Percentiles rank a stretch among this genome's conserved stretches.
phyloP scores from a whole-genome alignment of 768 basidiomycete species.

The Clitopilus passeckerianus region DNA sequence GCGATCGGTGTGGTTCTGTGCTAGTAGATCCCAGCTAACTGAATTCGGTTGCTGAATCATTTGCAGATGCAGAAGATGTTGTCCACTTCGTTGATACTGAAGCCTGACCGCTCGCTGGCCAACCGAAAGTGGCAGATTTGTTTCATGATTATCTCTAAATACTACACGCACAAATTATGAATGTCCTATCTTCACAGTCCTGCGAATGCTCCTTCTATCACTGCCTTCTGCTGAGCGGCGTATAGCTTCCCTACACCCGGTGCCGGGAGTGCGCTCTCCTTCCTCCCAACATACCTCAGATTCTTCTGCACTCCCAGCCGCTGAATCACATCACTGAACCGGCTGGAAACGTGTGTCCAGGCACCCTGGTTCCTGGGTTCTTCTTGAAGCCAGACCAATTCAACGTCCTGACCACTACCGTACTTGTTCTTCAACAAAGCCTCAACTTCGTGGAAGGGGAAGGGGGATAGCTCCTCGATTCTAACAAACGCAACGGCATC shows the following conservation, averaged over 20 bases:
- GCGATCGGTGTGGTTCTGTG: too few species aligned
- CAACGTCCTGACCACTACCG: constrained; percentile 19
- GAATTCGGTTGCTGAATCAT: too few species aligned
- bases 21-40: too few species aligned
- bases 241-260: constrained; percentile 73
- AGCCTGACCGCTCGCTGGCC: too few species aligned
- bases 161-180: background rate
- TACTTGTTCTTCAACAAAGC: constrained; percentile 41
- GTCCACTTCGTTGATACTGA: too few species aligned
- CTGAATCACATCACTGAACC: constrained; percentile 50
- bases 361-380: constrained; percentile 88
- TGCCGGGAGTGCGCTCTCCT: constrained; percentile 69
- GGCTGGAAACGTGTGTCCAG: constrained; percentile 57
- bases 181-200: constrained; percentile 24
- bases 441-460: constrained; percentile 64
- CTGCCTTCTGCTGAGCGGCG: constrained; percentile 53
- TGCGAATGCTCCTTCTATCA: constrained; percentile 57
- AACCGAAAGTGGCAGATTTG: background rate
- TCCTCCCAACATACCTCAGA: constrained; percentile 61
- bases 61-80: too few species aligned
- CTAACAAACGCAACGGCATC: constrained; percentile 63
- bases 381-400: constrained; percentile 75
- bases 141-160: background rate
- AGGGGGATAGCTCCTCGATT: constrained; percentile 85
- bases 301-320: constrained; percentile 22